Conservation (phyloP, 2,329 filamentous ascomycete genomes). For the Sclerotinia trifoliorum region DNA sequence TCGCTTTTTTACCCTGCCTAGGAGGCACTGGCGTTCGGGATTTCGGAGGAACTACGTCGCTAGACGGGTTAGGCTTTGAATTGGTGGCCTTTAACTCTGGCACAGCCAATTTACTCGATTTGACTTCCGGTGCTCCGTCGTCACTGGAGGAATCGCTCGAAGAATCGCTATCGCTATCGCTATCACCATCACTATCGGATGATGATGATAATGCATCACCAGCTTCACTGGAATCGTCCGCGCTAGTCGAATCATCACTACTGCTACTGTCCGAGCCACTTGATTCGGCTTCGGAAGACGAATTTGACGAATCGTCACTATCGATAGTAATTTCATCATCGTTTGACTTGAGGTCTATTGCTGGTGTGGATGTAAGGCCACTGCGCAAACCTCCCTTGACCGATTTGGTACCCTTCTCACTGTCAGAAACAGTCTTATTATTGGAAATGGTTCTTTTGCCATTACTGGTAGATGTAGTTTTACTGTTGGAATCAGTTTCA, state of each 20-base stretch:
- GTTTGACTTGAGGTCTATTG: constrained; percentile 36
- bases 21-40: constrained; percentile 40
- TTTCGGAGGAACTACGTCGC: constrained; percentile 7
- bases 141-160: constrained; percentile 40
- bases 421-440: too few relatives aligned
- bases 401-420: too few relatives aligned
- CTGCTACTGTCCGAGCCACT: constrained; percentile 23
- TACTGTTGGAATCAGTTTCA: constrained; percentile 29
- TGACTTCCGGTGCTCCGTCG: constrained; percentile 43
- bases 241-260: constrained; percentile 23
- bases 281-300: constrained; percentile 21
- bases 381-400: constrained; percentile 24
- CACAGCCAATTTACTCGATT: constrained; percentile 40
- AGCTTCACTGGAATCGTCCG: constrained; percentile 28
- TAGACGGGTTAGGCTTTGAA: constrained; percentile 1
- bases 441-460: constrained; percentile 21
- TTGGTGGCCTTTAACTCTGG: neutral
- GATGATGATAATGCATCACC: constrained; percentile 13
- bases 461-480: constrained; percentile 32
- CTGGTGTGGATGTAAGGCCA: constrained; percentile 32
- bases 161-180: constrained; percentile 30
- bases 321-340: constrained; percentile 24
- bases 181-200: constrained; percentile 26
- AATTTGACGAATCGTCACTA: constrained; percentile 24
- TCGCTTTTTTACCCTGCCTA: constrained; percentile 50